Percentiles rank a stretch among this genome's conserved stretches.
Conservation (phyloP, 257 asterid species). For the Solanum dulcamara region DNA sequence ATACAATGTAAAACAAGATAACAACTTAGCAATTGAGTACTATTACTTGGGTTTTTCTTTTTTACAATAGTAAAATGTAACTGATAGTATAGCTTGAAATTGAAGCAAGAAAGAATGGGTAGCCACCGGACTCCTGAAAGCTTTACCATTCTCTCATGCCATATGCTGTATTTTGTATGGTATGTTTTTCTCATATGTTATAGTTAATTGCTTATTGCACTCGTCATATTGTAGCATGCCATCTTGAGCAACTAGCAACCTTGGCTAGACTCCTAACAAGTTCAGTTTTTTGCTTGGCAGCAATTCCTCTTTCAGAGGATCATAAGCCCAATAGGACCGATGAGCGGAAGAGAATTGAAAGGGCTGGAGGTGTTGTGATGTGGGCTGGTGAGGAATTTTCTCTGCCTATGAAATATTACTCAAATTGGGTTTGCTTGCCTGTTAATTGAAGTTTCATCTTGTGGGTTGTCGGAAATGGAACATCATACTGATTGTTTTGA, state of each 20-base stretch:
- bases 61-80: background rate
- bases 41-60: background rate
- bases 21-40: background rate
- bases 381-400: slow-evolving; percentile 81
- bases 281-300: slow-evolving; percentile 36
- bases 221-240: background rate
- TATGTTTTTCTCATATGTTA: background rate
- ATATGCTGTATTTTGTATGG: background rate
- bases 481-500: background rate
- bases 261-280: background rate
- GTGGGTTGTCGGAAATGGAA: background rate
- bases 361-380: slow-evolving; percentile 97
- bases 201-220: background rate
- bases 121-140: background rate
- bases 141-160: background rate
- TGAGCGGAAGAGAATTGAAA: slow-evolving; percentile 95
- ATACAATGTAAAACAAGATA: background rate
- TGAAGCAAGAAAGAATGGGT: background rate
- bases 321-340: slow-evolving; percentile 96
- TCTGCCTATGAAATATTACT: background rate
- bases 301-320: slow-evolving; percentile 92
- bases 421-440: background rate
- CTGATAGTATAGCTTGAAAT: background rate
- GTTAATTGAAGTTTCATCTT: background rate
- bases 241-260: background rate